phyloP scores from a whole-genome alignment of 2,329 filamentous ascomycete species.

The Coniochaeta ligniaria region DNA sequence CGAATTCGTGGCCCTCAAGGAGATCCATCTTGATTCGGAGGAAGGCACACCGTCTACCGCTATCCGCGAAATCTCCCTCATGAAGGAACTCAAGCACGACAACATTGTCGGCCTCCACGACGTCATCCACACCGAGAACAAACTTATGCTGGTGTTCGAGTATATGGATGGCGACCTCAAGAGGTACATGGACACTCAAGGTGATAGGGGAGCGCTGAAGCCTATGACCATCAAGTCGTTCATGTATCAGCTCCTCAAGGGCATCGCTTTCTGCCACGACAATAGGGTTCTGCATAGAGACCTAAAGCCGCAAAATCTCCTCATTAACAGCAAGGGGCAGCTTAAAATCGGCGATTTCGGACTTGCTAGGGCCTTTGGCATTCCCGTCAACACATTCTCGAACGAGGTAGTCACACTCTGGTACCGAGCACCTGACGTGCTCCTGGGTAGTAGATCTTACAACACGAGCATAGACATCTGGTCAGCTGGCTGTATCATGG shows the following conservation, averaged over 20 bases:
- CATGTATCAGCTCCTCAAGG: slow-evolving; percentile 94
- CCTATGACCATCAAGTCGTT: slow-evolving; percentile 93
- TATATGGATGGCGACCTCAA: slow-evolving; percentile 98
- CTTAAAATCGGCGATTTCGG: slow-evolving; percentile 94
- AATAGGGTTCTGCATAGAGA: slow-evolving; percentile 94
- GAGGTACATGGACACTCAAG: slow-evolving; percentile 94
- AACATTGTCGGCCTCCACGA: slow-evolving; percentile 97
- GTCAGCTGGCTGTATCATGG: slow-evolving; percentile 99
- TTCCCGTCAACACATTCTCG: slow-evolving; percentile 95
- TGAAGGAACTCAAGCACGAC: slow-evolving; percentile 99
- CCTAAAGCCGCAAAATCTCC: slow-evolving; percentile 90
- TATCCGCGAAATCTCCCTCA: slow-evolving; percentile 95
- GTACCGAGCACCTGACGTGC: slow-evolving; percentile 94
- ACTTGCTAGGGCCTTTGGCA: slow-evolving; percentile 88
- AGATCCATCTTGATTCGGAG: slow-evolving; percentile 97
- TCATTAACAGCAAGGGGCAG: slow-evolving; percentile 87
- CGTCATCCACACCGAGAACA: slow-evolving; percentile 99
- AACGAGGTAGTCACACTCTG: slow-evolving; percentile 97
- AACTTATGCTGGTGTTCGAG: slow-evolving; percentile 98
- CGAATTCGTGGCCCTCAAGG: slow-evolving; percentile 92
- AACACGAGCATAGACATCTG: slow-evolving; percentile 99
- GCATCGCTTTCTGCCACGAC: slow-evolving; percentile 96
- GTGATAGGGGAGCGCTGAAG: slow-evolving; percentile 83
- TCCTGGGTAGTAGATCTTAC: slow-evolving; percentile 90
- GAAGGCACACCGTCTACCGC: slow-evolving; percentile 96